Conservation (phyloP, 2,329 filamentous ascomycete species). For the Aureobasidium vineae region DNA sequence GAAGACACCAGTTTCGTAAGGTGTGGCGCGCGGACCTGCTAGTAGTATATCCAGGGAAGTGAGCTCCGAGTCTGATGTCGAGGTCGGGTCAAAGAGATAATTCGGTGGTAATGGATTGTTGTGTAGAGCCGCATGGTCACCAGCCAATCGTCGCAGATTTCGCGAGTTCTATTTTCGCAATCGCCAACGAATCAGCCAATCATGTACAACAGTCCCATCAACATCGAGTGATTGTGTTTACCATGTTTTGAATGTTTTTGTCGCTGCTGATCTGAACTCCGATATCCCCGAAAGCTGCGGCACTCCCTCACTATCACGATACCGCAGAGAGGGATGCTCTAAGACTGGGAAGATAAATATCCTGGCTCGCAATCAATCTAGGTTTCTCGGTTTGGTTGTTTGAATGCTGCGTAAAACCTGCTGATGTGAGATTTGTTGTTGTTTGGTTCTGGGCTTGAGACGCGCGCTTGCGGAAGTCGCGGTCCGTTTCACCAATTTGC, state of each 20-base stretch:
- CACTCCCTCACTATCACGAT: neutral
- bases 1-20: slow-evolving; percentile 60
- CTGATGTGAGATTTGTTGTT: slow-evolving; percentile 15
- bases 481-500: slow-evolving; percentile 3
- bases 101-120: slow-evolving; percentile 58
- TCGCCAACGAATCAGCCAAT: neutral
- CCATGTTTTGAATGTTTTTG: neutral
- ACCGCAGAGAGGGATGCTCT: neutral
- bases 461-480: slow-evolving; percentile 5
- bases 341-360: neutral
- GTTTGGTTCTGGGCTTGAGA: slow-evolving; percentile 4
- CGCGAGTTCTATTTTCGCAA: slow-evolving; percentile 44
- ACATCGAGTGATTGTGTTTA: neutral
- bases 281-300: neutral
- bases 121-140: slow-evolving; percentile 59
- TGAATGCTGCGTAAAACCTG: neutral
- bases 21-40: slow-evolving; percentile 59
- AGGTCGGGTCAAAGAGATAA: slow-evolving; percentile 55
- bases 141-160: slow-evolving; percentile 57
- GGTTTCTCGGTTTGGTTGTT: neutral
- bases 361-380: neutral
- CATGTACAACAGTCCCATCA: neutral
- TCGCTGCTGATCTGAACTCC: neutral
- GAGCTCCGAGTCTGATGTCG: slow-evolving; percentile 51
- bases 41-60: slow-evolving; percentile 59